These are phyloP conservation scores for Stagonosporopsis vannaccii DNA, from an alignment of 2,329 filamentous ascomycete genomes.

Conservation along the genomic window DNA sequence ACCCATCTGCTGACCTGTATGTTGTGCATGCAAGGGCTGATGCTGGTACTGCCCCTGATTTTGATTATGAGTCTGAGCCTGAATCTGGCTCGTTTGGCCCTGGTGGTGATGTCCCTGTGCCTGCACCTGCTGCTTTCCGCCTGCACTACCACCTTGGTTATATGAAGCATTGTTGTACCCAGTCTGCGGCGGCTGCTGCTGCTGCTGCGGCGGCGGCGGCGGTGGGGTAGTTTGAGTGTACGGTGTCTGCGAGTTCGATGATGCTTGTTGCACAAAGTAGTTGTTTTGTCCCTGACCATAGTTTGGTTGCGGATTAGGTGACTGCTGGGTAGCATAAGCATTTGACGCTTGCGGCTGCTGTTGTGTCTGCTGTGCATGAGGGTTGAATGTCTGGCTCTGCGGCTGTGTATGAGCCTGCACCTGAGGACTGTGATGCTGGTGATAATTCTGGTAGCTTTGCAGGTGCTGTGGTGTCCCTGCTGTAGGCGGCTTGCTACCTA, in stretches of 20 bases:
- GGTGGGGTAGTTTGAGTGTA: constrained; percentile 19
- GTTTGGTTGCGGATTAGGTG: constrained; percentile 34
- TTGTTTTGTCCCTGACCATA: constrained; percentile 37
- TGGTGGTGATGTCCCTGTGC: constrained; percentile 24
- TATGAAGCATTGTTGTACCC: constrained; percentile 22
- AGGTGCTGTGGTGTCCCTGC: constrained; percentile 37
- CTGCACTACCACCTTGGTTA: constrained; percentile 18
- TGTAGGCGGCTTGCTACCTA: constrained; percentile 36
- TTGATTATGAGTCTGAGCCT: not conserved
- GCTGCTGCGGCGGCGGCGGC: constrained; percentile 27
- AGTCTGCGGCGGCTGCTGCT: constrained; percentile 24
- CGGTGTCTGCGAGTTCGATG: constrained; percentile 19
- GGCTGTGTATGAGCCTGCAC: constrained; percentile 25
- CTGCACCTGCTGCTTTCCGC: constrained; percentile 16
- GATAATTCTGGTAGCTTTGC: constrained; percentile 44
- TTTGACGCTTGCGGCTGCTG: constrained; percentile 27
- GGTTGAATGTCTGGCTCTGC: constrained; percentile 24
- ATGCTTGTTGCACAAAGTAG: constrained; percentile 36
- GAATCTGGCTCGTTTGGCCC: constrained; percentile 2
- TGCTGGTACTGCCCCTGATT: constrained; percentile 18
- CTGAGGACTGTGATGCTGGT: constrained; percentile 36
- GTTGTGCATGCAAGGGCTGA: constrained; percentile 20
- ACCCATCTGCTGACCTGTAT: constrained; percentile 37
- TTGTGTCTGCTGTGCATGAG: constrained; percentile 21
- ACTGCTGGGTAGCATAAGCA: constrained; percentile 35